phyloP scores from a whole-genome alignment of 306 rosid genomes.

The Medicago lupulina region DNA sequence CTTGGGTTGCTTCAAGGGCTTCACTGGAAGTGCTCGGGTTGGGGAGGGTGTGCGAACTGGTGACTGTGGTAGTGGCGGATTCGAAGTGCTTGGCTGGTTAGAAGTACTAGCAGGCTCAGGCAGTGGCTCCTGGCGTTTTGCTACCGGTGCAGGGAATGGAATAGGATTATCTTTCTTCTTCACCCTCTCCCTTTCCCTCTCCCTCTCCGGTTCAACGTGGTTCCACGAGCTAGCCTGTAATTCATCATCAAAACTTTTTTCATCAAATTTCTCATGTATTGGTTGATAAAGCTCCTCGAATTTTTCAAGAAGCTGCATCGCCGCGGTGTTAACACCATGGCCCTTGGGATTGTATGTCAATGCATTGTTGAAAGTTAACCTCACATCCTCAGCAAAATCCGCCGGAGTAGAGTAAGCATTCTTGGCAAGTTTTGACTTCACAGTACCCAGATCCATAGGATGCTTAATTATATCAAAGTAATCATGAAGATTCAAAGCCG shows the following conservation, averaged over 20 bases:
- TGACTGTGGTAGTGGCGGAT: constrained; percentile 57
- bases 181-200: constrained; percentile 42
- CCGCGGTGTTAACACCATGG: constrained; percentile 66
- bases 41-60: constrained; percentile 78
- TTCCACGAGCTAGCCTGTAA: constrained; percentile 89
- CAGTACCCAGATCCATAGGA: constrained; percentile 97
- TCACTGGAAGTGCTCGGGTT: constrained; percentile 59
- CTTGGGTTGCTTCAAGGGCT: constrained; percentile 88
- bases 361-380: constrained; percentile 84
- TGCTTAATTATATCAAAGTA: constrained; percentile 74
- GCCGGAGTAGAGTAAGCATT: constrained; percentile 56
- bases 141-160: constrained; percentile 9
- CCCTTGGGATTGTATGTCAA: constrained; percentile 85
- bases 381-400: constrained; percentile 76
- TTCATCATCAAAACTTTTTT: constrained; percentile 67
- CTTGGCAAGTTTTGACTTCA: constrained; percentile 61
- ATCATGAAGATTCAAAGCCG: constrained; percentile 78
- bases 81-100: constrained; percentile 47
- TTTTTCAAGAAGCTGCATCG: constrained; percentile 61
- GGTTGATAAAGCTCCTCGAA: constrained; percentile 80
- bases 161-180: constrained; percentile 47
- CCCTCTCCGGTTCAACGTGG: constrained; percentile 66
- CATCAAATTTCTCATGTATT: constrained; percentile 53
- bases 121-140: constrained; percentile 33
- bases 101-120: constrained; percentile 53